Base-by-base conservation (phyloP, 768 basidiomycete species). In the Kwoniella botswanensis region DNA sequence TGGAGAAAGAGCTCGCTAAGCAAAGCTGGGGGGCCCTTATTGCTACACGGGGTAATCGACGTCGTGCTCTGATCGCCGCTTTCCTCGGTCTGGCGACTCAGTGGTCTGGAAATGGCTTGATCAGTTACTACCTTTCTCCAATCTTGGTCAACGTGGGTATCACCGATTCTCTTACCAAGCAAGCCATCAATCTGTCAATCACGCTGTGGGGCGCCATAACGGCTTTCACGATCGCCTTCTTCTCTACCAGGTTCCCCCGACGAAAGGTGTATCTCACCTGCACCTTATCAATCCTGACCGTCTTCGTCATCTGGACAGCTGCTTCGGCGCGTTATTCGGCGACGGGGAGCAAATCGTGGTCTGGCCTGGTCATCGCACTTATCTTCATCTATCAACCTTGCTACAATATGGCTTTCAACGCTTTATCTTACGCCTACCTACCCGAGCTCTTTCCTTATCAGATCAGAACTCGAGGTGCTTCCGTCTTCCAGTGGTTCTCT, bases 361-460 rank as follows among this genome's bases (percentile, higher is more conserved):
- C 64, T 18, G 64, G 64, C 15, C 59, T 63, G 6, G 72, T 70
- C 59, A 58, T 74, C 41, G 46, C 60, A n/a, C 63, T 74, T 15
- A 70, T 74, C 54, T 74, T 74, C 72, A 44, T 74, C 60, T 74
- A 66, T 44, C 58, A 67, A 17, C 64, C 72, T 17, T 65, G 57
- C 29, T 71, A 66, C 59, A 71, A 67, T 35, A 53, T 71, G 13
- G 71, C 65, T 26, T 71, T 67, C 52, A 69, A 65, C 63, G 67
- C 71, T 50, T n/a, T 72, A 15, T 63, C 43, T 44, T 46, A 73
- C 89, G 89, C 89, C 5, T 89, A 86, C 86, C 81, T 90, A 70
- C 89, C 90, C n/a, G 90, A 90, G 74, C 77, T 90, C 42, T 90
- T 90, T 85, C 89, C 90, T 0, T 90, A 85, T 84, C 87, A 88